A percentile compares a stretch with the other conserved stretches of the same genome.
Evolutionary conservation across 371 early-diverging fungal genomes (phyloP).

Genomic region (Entomophthora muscae): DNA sequence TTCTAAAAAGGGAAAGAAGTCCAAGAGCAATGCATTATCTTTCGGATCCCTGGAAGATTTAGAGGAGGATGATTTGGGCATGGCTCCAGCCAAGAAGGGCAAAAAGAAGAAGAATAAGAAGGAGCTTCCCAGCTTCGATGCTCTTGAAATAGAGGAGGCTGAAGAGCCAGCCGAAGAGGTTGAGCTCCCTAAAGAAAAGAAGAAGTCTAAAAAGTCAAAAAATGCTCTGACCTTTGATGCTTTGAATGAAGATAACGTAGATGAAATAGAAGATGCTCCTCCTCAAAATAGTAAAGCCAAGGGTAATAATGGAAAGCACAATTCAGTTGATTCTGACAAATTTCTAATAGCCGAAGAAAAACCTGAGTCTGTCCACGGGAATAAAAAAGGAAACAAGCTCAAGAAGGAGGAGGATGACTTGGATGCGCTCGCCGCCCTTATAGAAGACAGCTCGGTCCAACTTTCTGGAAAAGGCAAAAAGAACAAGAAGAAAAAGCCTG

Average conservation of each 20-base stretch:
- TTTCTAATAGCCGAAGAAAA: neutral
- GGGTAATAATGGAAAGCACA: neutral
- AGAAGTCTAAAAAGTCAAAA: neutral
- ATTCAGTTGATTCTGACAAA: neutral
- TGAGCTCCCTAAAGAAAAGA: neutral
- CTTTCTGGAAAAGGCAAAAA: neutral
- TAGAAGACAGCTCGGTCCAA: neutral
- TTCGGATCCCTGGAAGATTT: neutral
- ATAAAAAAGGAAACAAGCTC: neutral
- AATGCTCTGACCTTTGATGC: neutral
- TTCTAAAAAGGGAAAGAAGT: neutral
- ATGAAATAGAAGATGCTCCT: neutral
- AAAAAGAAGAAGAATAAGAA: neutral
- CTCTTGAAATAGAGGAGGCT: neutral
- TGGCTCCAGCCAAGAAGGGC: neutral
- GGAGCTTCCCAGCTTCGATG: neutral
- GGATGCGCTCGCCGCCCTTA: neutral
- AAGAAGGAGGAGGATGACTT: slow-evolving; percentile 1
- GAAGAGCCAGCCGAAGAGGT: neutral
- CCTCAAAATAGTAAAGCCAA: neutral
- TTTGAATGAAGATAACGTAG: neutral
- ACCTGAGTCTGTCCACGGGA: neutral
- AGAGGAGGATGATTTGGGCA: neutral
- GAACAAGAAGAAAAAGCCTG: neutral
- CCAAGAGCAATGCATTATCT: neutral